Conservation (phyloP, 129 eudicot genomes). For the Ambrosia artemisiifolia region DNA sequence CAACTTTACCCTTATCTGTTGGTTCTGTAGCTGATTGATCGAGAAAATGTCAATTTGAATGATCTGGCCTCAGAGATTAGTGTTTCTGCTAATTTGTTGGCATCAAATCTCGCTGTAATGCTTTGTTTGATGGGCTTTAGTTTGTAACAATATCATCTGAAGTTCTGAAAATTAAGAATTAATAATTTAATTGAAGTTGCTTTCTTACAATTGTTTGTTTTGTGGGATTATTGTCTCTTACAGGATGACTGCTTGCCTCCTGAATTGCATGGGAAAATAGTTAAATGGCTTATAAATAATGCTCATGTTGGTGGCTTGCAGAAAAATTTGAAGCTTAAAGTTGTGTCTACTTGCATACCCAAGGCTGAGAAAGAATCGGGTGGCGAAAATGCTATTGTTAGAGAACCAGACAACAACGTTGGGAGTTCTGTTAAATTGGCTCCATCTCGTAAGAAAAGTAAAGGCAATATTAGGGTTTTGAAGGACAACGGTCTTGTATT, state of each 20-base stretch:
- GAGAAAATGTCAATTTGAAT: conserved; percentile 58
- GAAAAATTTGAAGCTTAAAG: conserved; percentile 55
- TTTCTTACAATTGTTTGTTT: conserved; percentile 3
- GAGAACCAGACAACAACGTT: conserved; percentile 14
- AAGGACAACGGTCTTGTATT: conserved; percentile 45
- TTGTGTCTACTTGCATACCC: conserved; percentile 34
- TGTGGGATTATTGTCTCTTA: conserved; percentile 11
- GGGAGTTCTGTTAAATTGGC: conserved; percentile 53
- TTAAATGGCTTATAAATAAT: conserved; percentile 61
- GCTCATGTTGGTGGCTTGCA: conserved; percentile 48
- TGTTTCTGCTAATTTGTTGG: conserved; percentile 56
- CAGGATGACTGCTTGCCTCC: conserved; percentile 62
- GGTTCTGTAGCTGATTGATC: conserved; percentile 56
- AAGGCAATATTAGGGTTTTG: conserved; percentile 47
- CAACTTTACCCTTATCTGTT: conserved; percentile 13
- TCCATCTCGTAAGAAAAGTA: conserved; percentile 74
- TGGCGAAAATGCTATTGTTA: conserved; percentile 29
- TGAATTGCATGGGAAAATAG: conserved; percentile 53
- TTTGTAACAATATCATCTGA: not conserved
- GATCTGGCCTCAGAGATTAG: conserved; percentile 78
- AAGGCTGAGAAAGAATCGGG: conserved; percentile 43
- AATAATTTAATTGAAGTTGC: not conserved
- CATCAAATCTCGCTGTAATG: conserved; percentile 58
- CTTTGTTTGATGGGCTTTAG: conserved; percentile 14
- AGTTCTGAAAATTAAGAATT: not conserved